Conservation (phyloP, 2,329 filamentous ascomycete genomes). For the Leptographium radiaticola region DNA sequence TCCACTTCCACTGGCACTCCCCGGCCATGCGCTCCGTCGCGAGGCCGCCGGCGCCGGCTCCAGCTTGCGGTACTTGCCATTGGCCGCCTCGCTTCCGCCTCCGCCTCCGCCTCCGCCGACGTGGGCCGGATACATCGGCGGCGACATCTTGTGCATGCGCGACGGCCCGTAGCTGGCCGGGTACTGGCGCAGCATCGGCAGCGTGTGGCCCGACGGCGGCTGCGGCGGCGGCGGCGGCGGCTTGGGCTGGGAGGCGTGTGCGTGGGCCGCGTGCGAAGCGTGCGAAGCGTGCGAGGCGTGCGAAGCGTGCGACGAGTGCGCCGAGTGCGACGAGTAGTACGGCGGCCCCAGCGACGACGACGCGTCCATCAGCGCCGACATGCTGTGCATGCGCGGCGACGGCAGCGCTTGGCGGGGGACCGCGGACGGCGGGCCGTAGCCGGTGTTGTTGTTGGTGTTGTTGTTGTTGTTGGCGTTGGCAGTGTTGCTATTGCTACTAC, state of each 20-base stretch:
- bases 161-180: constrained; percentile 1
- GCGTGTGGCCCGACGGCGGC: neutral
- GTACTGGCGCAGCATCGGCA: constrained; percentile 5
- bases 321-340: constrained; percentile 10
- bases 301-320: no score
- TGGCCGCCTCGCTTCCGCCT: neutral
- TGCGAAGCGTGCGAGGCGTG: no score
- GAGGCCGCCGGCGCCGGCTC: constrained; percentile 43
- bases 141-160: neutral
- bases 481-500: no score
- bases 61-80: constrained; percentile 40
- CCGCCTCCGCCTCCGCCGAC: neutral
- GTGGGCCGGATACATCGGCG: neutral
- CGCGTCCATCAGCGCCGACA: neutral
- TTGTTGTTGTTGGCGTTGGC: neutral
- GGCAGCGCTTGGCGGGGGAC: neutral
- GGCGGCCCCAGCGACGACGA: neutral
- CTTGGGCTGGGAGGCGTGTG: neutral
- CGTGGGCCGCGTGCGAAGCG: neutral
- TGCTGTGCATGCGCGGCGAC: neutral
- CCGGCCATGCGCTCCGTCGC: constrained; percentile 30
- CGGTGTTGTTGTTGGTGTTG: neutral
- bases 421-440: neutral
- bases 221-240: neutral
- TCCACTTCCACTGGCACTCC: constrained; percentile 19